Evolutionary conservation across 177 flowering plant species (phyloP), one percentile per base, ranked within the genome.

Genomic region (Vitis hybrid): DNA sequence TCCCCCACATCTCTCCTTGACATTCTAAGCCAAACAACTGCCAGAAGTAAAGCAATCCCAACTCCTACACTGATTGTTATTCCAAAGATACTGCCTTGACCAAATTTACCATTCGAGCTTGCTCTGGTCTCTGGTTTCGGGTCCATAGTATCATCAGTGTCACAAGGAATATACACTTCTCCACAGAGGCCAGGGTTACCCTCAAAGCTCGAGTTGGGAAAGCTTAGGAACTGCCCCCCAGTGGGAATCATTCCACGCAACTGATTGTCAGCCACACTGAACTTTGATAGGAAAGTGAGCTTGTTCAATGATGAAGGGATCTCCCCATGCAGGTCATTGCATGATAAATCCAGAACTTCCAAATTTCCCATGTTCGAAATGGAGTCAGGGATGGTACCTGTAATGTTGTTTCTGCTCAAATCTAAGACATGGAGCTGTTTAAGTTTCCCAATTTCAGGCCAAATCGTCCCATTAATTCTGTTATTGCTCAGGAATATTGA

Each of bases 131-230:
- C 20, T 6, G 88, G 84, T 56, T 66, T 71, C 55, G 69, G 57
- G 58, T 57, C 79, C 20, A 24, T 69, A 52, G 5, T 60, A 17
- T 59, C 69, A 56, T n/a, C 66, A 32, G 1, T 20, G 46, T 51
- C 61, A 61, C 93, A 89, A 66, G 91, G 81, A 79, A 80, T 77
- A 60, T 64, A 67, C 11, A 73, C 65, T 62, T 63, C 76, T 14
- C 87, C 86, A 74, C 97, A 91, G 46, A 93, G 87, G 48, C 88
- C 90, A 1, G 73, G 80, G 67, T 93, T 93, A 2, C 98, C 98
- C 41, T 86, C 92, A 71, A 85, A 93, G 80, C 94, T 89, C 30
- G 94, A 87, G 78, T 55, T 81, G 1, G 98, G 87, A 72, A 93
- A 93, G 74, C 88, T 84, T n/a, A 66, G 69, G 61, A 91, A 90